Percentiles rank a stretch among this genome's conserved stretches.
Conservation (phyloP, 139 green algal genomes). For the Coccomyxa sp. region DNA sequence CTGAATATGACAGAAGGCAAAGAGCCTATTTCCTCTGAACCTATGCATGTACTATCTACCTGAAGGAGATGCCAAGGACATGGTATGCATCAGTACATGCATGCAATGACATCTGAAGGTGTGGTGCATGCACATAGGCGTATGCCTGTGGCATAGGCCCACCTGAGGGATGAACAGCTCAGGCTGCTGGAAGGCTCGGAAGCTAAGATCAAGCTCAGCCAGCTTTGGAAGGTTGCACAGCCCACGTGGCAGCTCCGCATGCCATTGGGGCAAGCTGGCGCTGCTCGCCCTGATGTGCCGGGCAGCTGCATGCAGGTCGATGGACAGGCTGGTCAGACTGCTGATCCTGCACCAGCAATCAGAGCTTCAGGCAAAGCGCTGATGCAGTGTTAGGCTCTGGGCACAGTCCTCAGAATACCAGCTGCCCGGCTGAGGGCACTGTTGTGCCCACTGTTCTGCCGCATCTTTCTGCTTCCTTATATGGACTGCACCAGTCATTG, state of each 20-base stretch:
- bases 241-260: background rate
- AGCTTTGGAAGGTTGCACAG: background rate
- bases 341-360: too few relatives aligned
- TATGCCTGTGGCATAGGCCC: background rate
- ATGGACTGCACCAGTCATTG: too few relatives aligned
- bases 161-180: background rate
- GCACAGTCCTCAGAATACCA: too few relatives aligned
- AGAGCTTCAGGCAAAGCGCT: too few relatives aligned
- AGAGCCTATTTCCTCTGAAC: too few relatives aligned
- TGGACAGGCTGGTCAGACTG: background rate
- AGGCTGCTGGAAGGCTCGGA: background rate
- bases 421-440: too few relatives aligned
- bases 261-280: background rate
- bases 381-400: too few relatives aligned
- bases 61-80: too few relatives aligned
- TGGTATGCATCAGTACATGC: background rate
- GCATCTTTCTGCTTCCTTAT: too few relatives aligned
- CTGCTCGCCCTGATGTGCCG: background rate
- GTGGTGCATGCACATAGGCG: background rate
- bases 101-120: background rate
- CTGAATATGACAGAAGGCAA: too few relatives aligned
- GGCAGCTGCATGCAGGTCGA: background rate
- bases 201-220: background rate
- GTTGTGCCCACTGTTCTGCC: too few relatives aligned
- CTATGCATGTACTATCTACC: too few relatives aligned